Percentiles rank a stretch among this genome's conserved stretches.
These are phyloP conservation scores for Detonula confervacea DNA, from an alignment of 352 stramenopile genomes.

Conservation along the genomic window DNA sequence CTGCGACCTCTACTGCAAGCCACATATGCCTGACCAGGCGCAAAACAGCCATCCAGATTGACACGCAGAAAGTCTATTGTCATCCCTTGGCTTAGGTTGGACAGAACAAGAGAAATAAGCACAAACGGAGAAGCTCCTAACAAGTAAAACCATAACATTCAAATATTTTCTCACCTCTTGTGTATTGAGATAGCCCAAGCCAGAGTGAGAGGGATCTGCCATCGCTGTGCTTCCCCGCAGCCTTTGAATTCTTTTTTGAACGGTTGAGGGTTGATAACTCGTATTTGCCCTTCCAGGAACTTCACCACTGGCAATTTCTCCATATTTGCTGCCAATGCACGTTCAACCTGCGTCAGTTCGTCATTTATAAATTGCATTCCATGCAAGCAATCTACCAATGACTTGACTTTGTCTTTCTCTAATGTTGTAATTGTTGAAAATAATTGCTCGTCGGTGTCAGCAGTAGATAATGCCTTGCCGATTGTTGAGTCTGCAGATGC, in stretches of 20 bases:
- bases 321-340: conserved; percentile 6
- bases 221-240: conserved; percentile 17
- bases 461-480: neutral
- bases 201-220: conserved; percentile 59
- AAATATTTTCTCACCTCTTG: conserved; percentile 29
- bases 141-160: no score
- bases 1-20: conserved; percentile 50
- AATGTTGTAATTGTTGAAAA: conserved; percentile 2
- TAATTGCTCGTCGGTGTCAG: neutral
- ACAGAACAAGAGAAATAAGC: no score
- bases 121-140: no score
- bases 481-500: neutral
- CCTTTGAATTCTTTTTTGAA: conserved; percentile 55
- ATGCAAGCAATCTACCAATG: neutral
- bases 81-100: conserved; percentile 61
- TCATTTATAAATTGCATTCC: conserved; percentile 10
- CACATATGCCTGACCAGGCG: conserved; percentile 66
- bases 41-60: conserved; percentile 61
- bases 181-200: conserved; percentile 70
- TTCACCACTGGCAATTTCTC: conserved; percentile 10
- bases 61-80: conserved; percentile 57
- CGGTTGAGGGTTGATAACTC: conserved; percentile 32
- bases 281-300: conserved; percentile 19
- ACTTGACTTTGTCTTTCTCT: neutral
- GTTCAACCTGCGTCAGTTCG: conserved; percentile 12